Evolutionary conservation across 2,329 filamentous ascomycete genomes (phyloP), one percentile per base, ranked within the genome.

Genomic region (Chrysosporium keratinophilum): DNA sequence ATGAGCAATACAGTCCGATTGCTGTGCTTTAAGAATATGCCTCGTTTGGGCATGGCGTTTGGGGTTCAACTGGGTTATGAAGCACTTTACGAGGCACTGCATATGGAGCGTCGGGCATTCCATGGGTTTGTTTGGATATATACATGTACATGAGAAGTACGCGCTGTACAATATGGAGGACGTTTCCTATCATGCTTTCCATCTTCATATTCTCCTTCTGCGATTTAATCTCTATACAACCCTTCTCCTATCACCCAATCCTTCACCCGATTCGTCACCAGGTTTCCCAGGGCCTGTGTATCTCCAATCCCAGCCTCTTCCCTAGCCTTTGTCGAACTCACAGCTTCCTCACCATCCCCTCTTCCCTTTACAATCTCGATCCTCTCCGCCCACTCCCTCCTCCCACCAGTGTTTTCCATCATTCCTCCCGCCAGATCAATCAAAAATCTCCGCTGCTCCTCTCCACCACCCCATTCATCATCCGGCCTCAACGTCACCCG

Each of bases 301-400:
- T 65, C 63, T 9, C 56, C 56, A 15, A 60, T 57, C 28, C 64
- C 58, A 7, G 65, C 62, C 5, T 69, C 69, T 54, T 70, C 63
- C 11, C 72, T 67, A 2, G 70, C 71, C 45, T 60, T 67, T 1
- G 72, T 75, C 28, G 71, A 74, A 61, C 72, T 75, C 34, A 75
- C 67, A 2, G 67, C 61, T 7, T 59, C 58, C n/a, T 68, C 65
- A 2, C 61, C 67, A 0, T 63, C 58, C 31, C 63, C 65, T 47
- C 63, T 69, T 5, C 69, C 70, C 42, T 72, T 65, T 9, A 71
- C 69, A 20, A 75, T 60, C 50, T 70, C 64, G 15, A 75, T 72
- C 14, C 64, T 65, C 19, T 70, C 52, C 7, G 68, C 69, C 72
- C 72, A 75, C 62, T 73, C 72, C 39, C 63, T 61, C 50, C 63